Conservation (phyloP, 208 protist species). For the Phytomonas sp. region DNA sequence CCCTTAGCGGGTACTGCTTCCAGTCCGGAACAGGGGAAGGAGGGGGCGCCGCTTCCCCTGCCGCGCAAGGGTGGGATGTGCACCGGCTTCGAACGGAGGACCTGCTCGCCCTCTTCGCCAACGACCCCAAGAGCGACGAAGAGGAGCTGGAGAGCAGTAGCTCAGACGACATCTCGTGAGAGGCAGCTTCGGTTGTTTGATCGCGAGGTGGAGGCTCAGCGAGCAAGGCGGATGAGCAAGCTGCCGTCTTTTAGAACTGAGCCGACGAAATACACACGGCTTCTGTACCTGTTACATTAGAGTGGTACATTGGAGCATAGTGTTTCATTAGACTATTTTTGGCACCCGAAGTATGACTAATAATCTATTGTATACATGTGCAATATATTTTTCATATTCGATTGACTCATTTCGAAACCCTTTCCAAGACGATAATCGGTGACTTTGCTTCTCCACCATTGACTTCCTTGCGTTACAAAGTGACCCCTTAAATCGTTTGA, state of each 20-base stretch:
- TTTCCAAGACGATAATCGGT: background rate
- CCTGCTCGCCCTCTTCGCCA: conserved; percentile 41
- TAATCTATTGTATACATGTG: background rate
- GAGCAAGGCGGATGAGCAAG: background rate
- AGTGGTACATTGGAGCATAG: background rate
- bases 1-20: conserved; percentile 56
- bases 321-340: background rate
- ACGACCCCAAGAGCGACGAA: conserved; percentile 15
- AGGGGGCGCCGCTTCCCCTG: background rate
- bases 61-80: conserved; percentile 12
- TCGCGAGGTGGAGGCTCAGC: background rate
- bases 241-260: background rate
- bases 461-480: background rate
- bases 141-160: conserved; percentile 11
- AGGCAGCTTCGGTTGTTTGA: background rate
- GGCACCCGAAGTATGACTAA: background rate
- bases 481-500: background rate
- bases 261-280: background rate
- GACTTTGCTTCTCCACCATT: background rate
- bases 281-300: background rate
- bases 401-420: background rate
- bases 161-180: background rate
- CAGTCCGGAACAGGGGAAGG: conserved; percentile 1
- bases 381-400: background rate
- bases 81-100: conserved; percentile 35